phyloP scores from a whole-genome alignment of 139 green algal species.

The Limnomonas spitsbergensis region DNA sequence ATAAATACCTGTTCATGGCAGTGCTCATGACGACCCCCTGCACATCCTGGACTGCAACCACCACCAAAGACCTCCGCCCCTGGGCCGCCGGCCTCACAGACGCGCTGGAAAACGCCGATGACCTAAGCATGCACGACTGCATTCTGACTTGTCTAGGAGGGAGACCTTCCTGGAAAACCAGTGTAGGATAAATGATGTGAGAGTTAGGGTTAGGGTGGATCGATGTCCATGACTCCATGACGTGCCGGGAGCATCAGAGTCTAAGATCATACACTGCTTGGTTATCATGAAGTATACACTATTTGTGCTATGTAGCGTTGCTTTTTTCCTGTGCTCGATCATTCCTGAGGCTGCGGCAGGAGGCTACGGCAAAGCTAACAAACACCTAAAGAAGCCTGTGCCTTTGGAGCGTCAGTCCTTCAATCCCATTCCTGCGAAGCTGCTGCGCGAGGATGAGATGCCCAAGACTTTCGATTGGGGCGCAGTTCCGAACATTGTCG shows the following conservation, averaged over 20 bases:
- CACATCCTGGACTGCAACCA: slow-evolving; percentile 52
- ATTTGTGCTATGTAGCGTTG: too few relatives aligned
- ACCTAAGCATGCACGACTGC: neutral
- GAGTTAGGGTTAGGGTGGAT: neutral
- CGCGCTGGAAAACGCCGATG: neutral
- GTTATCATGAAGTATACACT: too few relatives aligned
- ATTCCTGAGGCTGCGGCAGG: slow-evolving; percentile 8
- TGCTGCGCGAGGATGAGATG: slow-evolving; percentile 20
- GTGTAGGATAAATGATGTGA: neutral
- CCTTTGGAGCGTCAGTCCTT: neutral
- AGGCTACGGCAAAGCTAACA: slow-evolving; percentile 9
- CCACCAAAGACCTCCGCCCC: slow-evolving; percentile 16
- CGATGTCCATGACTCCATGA: neutral
- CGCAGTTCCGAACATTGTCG: slow-evolving; percentile 7
- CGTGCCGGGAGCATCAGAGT: neutral
- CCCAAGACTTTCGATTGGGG: slow-evolving; percentile 23
- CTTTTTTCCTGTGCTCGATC: too few relatives aligned
- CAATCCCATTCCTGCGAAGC: neutral
- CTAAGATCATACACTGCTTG: too few relatives aligned
- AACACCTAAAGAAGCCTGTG: slow-evolving; percentile 10
- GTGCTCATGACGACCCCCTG: slow-evolving; percentile 49
- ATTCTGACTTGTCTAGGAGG: slow-evolving; percentile 3
- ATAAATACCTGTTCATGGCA: slow-evolving; percentile 41
- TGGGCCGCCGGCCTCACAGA: neutral
- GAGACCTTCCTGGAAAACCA: neutral